Evolutionary conservation across 2,329 filamentous ascomycete species (phyloP), one percentile per base, ranked within the genome.

Genomic region (Fusarium pininemorale): DNA sequence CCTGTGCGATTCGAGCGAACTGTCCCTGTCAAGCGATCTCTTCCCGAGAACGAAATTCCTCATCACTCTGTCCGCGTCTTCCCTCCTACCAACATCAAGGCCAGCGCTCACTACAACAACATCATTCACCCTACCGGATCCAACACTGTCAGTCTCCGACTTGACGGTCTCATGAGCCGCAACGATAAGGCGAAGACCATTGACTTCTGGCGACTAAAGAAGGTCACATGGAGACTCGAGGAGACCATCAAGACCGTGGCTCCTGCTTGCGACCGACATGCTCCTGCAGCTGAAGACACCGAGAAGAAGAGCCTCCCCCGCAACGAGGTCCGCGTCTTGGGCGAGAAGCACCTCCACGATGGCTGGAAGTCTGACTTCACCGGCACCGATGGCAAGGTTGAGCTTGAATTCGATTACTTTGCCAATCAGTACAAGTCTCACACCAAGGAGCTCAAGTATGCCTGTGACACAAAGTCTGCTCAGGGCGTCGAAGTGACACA

Each of bases 21-120:
- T 15, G 86, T 98, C 50, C 87, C 91, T 63, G 89, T 98, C 75
- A 92, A 92, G 84, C 93, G 96, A 70, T 93, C 95, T 39, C 90
- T 98, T 32, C 88, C 84, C 13, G 84, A 92, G 60, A 90, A 94
- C 6, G 93, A 94, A 55, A 87, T 89, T 60, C 94, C 97, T 70
- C 96, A 97, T 83, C 92, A 95, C 83, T 97, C 94, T 22, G 91
- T 98, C 72, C 94, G 96, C 79, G 93, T 98, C 79, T 99, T 99
- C 84, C 96, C 96, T 54, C 96, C 96, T 0, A 99, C 96, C 75
- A 96, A 97, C 84, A 92, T 99, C 79, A 95, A 94, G 75, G 93
- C 94, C 66, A 92, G 91, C 79, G 93, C 96, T 72, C 91, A 94
- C 78, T 92, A 97, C 73, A 92, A 92, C 53, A 90, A 94, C 42